Evolutionary conservation across 148 eudicot species (phyloP).

Genomic region (Nepenthes gracilis): DNA sequence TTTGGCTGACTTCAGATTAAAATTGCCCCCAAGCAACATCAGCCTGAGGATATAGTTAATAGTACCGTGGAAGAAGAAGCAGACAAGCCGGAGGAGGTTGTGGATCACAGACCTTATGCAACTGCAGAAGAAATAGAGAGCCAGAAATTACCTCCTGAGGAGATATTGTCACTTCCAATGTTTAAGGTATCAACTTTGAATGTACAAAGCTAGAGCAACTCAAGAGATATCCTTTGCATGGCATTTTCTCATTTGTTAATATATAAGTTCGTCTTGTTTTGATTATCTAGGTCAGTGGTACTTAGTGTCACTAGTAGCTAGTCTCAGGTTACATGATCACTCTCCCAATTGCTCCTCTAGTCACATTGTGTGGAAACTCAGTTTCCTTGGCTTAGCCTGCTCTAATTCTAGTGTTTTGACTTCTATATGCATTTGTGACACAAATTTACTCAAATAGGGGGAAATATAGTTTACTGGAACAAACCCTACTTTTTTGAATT

Average conservation of each 20-base stretch:
- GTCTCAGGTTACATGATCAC: no score
- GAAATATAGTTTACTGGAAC: no score
- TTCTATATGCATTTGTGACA: no score
- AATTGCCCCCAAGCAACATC: conserved; percentile 60
- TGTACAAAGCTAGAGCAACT: neutral
- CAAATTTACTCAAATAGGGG: no score
- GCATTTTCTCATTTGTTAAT: neutral
- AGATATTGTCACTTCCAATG: conserved; percentile 88
- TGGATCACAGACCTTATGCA: conserved; percentile 38
- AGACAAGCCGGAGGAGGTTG: conserved; percentile 18
- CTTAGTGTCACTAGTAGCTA: no score
- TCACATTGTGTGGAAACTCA: no score
- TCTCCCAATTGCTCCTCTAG: no score
- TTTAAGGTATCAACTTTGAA: conserved; percentile 54
- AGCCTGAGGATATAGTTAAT: conserved; percentile 27
- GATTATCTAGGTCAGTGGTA: neutral
- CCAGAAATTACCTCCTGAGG: conserved; percentile 89
- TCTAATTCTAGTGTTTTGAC: no score
- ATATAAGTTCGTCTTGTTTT: neutral
- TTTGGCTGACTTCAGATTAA: conserved; percentile 50
- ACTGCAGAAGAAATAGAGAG: conserved; percentile 61
- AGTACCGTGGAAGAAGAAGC: conserved; percentile 26
- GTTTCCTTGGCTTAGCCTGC: no score
- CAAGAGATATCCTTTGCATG: neutral
- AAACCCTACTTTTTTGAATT: no score